A percentile compares a stretch with the other conserved stretches of the same genome.
These are phyloP conservation scores for Aspergillus sojae DNA, from an alignment of 2,329 filamentous ascomycete species.

Conservation along the genomic window DNA sequence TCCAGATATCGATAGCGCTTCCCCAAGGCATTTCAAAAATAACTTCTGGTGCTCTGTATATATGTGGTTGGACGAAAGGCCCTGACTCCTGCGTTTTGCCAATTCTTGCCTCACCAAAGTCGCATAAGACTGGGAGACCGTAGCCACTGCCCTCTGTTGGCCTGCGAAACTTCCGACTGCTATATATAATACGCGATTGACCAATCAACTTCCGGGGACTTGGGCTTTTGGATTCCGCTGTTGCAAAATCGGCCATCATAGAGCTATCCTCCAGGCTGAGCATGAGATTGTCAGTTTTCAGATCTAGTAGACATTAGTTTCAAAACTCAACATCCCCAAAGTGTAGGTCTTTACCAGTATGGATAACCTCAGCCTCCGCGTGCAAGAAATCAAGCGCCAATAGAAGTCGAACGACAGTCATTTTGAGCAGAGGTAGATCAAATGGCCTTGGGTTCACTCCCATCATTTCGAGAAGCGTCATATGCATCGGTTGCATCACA, in stretches of 20 bases:
- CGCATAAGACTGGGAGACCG: conserved; percentile 35
- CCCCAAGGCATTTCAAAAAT: conserved; percentile 51
- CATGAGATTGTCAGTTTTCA: conserved; percentile 48
- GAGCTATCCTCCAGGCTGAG: conserved; percentile 33
- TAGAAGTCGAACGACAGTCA: conserved; percentile 33
- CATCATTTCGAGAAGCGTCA: conserved; percentile 37
- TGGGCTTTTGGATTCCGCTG: conserved; percentile 27
- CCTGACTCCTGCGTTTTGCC: conserved; percentile 37
- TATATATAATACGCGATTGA: conserved; percentile 33
- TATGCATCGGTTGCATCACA: conserved; percentile 33
- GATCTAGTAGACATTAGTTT: conserved; percentile 29
- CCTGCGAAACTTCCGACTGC: conserved; percentile 27
- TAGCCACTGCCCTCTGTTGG: conserved; percentile 20
- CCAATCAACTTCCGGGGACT: conserved; percentile 32
- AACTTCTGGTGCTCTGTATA: conserved; percentile 43
- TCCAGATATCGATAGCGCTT: conserved; percentile 55
- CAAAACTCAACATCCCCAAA: neutral
- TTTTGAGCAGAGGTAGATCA: conserved; percentile 32
- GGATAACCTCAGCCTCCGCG: conserved; percentile 31
- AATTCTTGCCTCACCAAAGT: conserved; percentile 39
- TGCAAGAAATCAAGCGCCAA: conserved; percentile 41
- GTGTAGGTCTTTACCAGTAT: conserved; percentile 33
- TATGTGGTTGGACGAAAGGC: conserved; percentile 46
- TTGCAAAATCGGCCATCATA: conserved; percentile 33
- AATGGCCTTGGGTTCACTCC: conserved; percentile 26